Conservation (phyloP, 164 flowering plant species). For the Akebia trifoliata region DNA sequence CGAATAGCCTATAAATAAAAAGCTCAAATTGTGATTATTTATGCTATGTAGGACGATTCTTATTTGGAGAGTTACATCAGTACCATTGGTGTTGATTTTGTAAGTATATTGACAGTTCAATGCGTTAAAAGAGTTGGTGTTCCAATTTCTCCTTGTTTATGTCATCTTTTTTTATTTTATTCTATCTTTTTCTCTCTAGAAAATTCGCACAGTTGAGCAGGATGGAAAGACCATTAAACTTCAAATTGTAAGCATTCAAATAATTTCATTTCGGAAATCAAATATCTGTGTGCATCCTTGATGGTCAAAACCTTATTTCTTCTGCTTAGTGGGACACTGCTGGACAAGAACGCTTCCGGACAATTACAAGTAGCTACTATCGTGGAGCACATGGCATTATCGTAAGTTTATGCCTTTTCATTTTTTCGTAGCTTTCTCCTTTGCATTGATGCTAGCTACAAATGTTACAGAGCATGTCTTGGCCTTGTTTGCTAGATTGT, state of each 20-base stretch:
- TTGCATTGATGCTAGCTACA: too few relatives aligned
- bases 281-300: background rate
- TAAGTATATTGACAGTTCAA: conserved; percentile 24
- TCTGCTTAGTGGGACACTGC: conserved; percentile 89
- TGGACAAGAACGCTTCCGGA: conserved; percentile 79
- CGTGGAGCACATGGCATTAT: conserved; percentile 88
- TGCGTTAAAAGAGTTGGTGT: too few relatives aligned
- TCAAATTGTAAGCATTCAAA: conserved; percentile 33
- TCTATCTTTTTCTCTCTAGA: conserved; percentile 25
- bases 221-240: conserved; percentile 45
- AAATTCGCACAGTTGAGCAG: conserved; percentile 48
- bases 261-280: background rate
- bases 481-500: conserved; percentile 25
- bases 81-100: conserved; percentile 49
- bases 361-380: conserved; percentile 85
- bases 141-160: too few relatives aligned
- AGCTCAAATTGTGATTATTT: too few relatives aligned
- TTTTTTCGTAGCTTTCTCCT: background rate
- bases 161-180: too few relatives aligned
- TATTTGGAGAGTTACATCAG: conserved; percentile 47
- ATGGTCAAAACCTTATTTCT: background rate
- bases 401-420: conserved; percentile 28
- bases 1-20: too few relatives aligned
- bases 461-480: too few relatives aligned
- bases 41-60: conserved; percentile 33